Evolutionary conservation across 2,329 filamentous ascomycete species (phyloP).

Genomic region (Dothiorella sarmentorum): DNA sequence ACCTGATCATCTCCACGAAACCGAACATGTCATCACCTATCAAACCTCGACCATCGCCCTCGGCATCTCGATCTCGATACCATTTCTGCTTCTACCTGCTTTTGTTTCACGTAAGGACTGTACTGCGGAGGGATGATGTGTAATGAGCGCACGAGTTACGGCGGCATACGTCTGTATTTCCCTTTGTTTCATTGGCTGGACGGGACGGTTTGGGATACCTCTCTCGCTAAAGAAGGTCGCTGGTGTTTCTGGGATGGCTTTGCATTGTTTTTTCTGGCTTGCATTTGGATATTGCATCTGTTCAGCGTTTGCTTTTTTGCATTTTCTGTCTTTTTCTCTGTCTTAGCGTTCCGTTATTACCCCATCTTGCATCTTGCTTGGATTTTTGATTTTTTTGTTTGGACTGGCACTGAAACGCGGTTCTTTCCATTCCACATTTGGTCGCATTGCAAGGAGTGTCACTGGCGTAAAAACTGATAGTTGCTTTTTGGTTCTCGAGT

Average conservation of each 20-base stretch:
- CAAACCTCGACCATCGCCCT: not conserved
- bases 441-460: not conserved
- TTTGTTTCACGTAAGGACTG: not conserved
- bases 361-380: not conserved
- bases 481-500: not conserved
- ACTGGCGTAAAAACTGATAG: not conserved
- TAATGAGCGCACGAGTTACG: conserved; percentile 16
- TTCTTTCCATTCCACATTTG: not conserved
- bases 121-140: conserved; percentile 7
- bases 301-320: not conserved
- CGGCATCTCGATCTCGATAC: not conserved
- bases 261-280: not conserved
- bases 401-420: not conserved
- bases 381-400: not conserved
- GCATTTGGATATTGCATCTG: not conserved
- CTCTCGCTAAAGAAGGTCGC: not conserved
- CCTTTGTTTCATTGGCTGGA: not conserved
- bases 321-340: not conserved
- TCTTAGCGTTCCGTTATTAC: not conserved
- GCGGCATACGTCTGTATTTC: conserved; percentile 6
- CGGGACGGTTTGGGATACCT: not conserved
- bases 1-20: not conserved
- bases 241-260: not conserved
- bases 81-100: not conserved
- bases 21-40: not conserved